Base-by-base conservation (phyloP, 2,329 filamentous ascomycete genomes). In the Zopfia rhizophila region DNA sequence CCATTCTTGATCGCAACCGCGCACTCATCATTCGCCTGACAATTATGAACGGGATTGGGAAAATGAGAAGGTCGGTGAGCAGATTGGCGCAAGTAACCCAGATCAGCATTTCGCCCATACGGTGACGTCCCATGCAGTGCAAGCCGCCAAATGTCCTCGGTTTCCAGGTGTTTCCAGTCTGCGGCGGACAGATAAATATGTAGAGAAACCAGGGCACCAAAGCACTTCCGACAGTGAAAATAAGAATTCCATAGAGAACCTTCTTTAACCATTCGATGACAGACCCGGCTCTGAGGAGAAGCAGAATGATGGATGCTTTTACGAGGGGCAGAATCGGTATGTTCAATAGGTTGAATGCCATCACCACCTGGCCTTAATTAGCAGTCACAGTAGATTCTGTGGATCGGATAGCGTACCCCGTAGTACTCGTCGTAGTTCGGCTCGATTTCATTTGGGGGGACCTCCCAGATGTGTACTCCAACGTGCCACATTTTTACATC, bases 31-130 rank as follows among this genome's bases (percentile, higher is more conserved):
- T 68, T 43, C 67, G 61, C 35, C 70, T 58, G 19, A 72, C 71
- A 24, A 74, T 70, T 29, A 73, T 70, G 45, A 72, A 72, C 1
- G 71, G 71, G 31, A 74, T 74, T 1, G 71, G 71, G 12, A 74
- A 69, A 27, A 74, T 72, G 40, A 74, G 58, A 11, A 72, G 50
- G 45, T 74, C 71, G 40, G 71, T 74, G 19, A 74, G 58, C 13
- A 74, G 62, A 38, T 73, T 74, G 37, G 70, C 69, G 53, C 70
- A 72, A n/a, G 70, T 73, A 23, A 70, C 61, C 63, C 70, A 72
- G 30, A 72, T 69, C 42, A 68, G 48, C 61, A 74, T 66, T 27
- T 71, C 63, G 29, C 71, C 71, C 61, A 66, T 68, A 13, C 58
- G 59, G 35, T 69, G 61, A 14, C 70, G 61, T 12, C 63, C 68